A percentile compares a stretch with the other conserved stretches of the same genome.
These are phyloP conservation scores for Zygosaccharomyces sapae DNA, from an alignment of 1,139 yeast genomes.

Conservation along the genomic window DNA sequence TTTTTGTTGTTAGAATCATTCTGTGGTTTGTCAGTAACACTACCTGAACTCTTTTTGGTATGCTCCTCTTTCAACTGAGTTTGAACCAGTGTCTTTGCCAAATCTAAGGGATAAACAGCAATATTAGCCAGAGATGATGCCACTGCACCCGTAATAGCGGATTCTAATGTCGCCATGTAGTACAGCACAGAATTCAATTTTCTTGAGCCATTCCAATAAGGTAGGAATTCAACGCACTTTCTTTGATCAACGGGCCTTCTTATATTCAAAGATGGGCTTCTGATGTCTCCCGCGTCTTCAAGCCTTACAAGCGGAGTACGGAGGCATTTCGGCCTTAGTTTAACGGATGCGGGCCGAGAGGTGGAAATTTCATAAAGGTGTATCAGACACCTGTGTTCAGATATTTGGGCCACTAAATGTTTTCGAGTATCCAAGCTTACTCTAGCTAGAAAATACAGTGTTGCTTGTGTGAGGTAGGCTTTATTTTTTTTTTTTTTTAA, in stretches of 20 bases:
- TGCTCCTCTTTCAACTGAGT: constrained; percentile 43
- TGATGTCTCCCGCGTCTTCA: not conserved
- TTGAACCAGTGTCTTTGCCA: constrained; percentile 69
- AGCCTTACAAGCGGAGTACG: not conserved
- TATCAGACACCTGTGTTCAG: too few species aligned
- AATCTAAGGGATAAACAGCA: constrained; percentile 71
- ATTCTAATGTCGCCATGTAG: constrained; percentile 51
- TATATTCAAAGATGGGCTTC: not conserved
- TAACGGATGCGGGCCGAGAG: not conserved
- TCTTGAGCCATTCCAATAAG: not conserved
- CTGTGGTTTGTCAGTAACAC: constrained; percentile 14
- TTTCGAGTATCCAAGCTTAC: too few species aligned
- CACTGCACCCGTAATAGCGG: constrained; percentile 79
- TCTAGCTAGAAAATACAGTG: too few species aligned
- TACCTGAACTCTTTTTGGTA: constrained; percentile 23
- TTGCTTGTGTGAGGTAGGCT: too few species aligned
- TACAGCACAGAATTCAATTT: not conserved
- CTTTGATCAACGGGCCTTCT: not conserved
- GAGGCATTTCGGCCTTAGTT: not conserved
- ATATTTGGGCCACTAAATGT: too few species aligned
- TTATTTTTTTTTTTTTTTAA: too few species aligned
- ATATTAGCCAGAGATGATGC: constrained; percentile 82
- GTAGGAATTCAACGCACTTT: not conserved
- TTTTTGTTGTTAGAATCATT: constrained; percentile 15
- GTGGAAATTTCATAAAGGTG: not conserved